Base-by-base conservation (phyloP, 2,329 filamentous ascomycete genomes). In the Metarhizium brunneum region DNA sequence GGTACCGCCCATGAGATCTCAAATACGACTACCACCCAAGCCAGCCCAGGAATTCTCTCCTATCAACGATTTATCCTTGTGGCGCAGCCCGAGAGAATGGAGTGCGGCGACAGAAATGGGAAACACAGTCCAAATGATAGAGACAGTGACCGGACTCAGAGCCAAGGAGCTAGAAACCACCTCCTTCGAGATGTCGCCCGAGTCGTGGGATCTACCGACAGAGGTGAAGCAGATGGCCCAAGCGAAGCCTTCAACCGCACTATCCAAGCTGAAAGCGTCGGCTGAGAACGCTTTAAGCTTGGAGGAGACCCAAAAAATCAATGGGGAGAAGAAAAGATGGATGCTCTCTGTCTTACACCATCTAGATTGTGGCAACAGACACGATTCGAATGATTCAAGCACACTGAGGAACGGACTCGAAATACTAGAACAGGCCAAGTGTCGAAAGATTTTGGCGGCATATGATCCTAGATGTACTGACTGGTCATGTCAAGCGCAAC, bases 291-390 rank as follows among this genome's bases (percentile, higher is more conserved):
- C 10, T 13, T 13, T 50, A 18, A 47, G 30, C 8, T n/a, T 49
- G 1, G 56, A 57, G 5, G 47, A 54, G n/a, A 45, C 49, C 11
- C 18, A 29, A 8, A 35, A 48, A 40, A 52, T 58, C 69, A 79
- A 45, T 11, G 48, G 53, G 11, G 55, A 63, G 32, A 57, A 57
- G 11, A 57, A 54, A 43, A 59, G 59, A 29, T 85, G 82, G 82
- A 78, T 90, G 71, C 71, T 85, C 38, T 83, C 78, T 32, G 76
- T 76, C 1, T 68, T 87, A 53, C 74, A 76, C 58, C 72, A 71
- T 59, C 71, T 75, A 62, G 75, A 73, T 42, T 72, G 73, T 36
- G 36, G 47, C 5, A 13, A 38, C 25, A 47, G 54, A 18, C 42
- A n/a, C 11, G 50, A 54, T 11, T 30, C 20, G 7, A 20, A 16